Evolutionary conservation across 495 filamentous ascomycete genomes (phyloP), one percentile per base, ranked within the genome.

Genomic region (Annulohypoxylon moriforme): DNA sequence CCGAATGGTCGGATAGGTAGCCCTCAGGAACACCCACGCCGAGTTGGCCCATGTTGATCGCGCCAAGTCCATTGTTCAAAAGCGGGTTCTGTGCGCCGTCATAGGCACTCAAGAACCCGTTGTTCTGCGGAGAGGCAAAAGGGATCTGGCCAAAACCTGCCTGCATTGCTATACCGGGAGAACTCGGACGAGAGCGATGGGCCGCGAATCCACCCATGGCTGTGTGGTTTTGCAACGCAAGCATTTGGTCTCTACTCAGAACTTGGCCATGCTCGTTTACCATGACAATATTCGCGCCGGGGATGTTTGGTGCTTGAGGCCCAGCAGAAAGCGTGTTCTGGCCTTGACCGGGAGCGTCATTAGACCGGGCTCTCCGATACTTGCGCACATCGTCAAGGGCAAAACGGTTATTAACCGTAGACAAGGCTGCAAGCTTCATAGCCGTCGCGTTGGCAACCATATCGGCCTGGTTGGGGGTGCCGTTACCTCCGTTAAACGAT

Each of bases 371-470:
- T 64, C 94, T 90, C 55, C 94, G 93, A 79, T 94, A 98, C 79
- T 97, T 97, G 67, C 93, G 92, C 56, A 93, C 94, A 80, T 98
- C 94, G 69, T 99, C 96, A 67, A 99, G 85, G 36, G 97, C 95
- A 76, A 99, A 97, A 18, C 96, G 92, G 80, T 98, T 98, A 82
- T 98, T 98, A 61, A 99, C 96, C 4, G 96, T 99, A 10, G 95
- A 98, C 38, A 99, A 83, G 18, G 96, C 96, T 60, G 96, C 96
- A 44, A 99, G 87, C 80, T 98, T 99, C 96, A 99, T 99, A 14
- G 96, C 96, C 9, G 96, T 98, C 8, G 96, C 96, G 78, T 98
- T 98, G 47, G 96, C 96, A 60, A 99, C 93, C 94, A 99, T 98
- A 74, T 99, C 96, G 14, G 94, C 96, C 76, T 97, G 93, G 56